These are phyloP conservation scores for Tetragonia tetragonoides DNA, from an alignment of 148 eudicot genomes.

Conservation along the genomic window DNA sequence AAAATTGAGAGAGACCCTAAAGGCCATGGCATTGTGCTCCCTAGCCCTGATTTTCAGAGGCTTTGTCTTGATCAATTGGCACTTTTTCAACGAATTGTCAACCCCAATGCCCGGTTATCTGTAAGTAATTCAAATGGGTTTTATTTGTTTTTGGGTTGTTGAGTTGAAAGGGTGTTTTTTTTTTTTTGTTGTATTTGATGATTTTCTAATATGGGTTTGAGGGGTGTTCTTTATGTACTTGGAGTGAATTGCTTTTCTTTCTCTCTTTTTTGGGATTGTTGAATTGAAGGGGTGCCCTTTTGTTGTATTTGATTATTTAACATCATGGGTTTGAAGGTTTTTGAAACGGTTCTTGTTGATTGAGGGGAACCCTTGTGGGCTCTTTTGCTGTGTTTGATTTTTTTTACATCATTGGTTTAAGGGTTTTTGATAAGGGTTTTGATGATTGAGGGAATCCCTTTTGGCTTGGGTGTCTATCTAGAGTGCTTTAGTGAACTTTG, in stretches of 20 bases:
- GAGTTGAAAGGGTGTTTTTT: neutral
- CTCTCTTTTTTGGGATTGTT: neutral
- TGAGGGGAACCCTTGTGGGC: too few relatives aligned
- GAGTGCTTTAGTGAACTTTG: neutral
- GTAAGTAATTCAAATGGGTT: conserved; percentile 41
- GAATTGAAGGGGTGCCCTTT: neutral
- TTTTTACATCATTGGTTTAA: neutral
- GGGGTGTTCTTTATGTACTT: too few relatives aligned
- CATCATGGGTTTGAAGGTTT: too few relatives aligned
- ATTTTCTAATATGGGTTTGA: too few relatives aligned
- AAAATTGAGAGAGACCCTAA: conserved; percentile 54
- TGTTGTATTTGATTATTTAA: neutral
- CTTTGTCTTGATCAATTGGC: conserved; percentile 80
- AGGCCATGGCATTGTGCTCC: conserved; percentile 52
- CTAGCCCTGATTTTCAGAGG: conserved; percentile 78
- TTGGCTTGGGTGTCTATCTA: neutral
- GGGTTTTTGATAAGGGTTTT: neutral
- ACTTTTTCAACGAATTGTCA: conserved; percentile 74
- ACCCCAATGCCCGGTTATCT: conserved; percentile 62
- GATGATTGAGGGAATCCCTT: neutral
- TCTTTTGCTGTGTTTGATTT: too few relatives aligned
- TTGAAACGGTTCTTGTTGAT: too few relatives aligned
- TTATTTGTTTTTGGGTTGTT: neutral
- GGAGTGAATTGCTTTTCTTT: too few relatives aligned
- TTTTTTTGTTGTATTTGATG: neutral